A percentile compares a stretch with the other conserved stretches of the same genome.
Conservation (phyloP, 192 early-diverging fungal species). For the Glomus cerebriforme region DNA sequence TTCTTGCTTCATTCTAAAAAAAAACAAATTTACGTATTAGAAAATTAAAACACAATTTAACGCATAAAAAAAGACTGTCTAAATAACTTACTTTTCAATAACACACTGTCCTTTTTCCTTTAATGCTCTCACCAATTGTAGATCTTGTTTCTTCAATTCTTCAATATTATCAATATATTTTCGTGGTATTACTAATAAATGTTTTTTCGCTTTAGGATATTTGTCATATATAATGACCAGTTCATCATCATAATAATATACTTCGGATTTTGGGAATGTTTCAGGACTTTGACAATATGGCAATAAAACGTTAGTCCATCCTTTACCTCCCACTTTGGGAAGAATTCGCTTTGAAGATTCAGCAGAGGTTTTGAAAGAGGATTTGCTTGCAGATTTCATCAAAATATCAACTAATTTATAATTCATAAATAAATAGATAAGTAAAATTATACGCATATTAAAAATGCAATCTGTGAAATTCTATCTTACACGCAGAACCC, state of each 20-base stretch:
- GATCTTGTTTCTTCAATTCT: conserved; percentile 34
- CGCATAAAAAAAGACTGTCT: neutral
- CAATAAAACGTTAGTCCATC: conserved; percentile 25
- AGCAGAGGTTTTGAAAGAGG: neutral
- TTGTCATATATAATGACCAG: conserved; percentile 55
- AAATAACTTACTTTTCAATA: conserved; percentile 26
- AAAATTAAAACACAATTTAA: neutral
- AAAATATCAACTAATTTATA: conserved; percentile 4
- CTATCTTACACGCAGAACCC: neutral
- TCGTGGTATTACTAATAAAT: conserved; percentile 56
- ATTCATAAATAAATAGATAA: neutral
- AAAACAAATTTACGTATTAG: neutral
- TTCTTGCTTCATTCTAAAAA: conserved; percentile 32
- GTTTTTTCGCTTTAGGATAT: conserved; percentile 51
- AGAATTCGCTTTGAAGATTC: neutral
- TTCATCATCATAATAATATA: conserved; percentile 44
- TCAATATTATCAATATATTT: conserved; percentile 40
- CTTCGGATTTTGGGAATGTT: conserved; percentile 36
- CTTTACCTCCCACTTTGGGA: neutral
- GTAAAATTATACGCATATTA: neutral
- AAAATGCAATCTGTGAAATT: neutral
- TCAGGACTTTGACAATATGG: conserved; percentile 49
- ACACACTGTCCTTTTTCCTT: conserved; percentile 38
- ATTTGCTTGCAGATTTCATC: neutral
- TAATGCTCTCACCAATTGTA: conserved; percentile 41